Evolutionary conservation across 257 asterid genomes (phyloP).

Genomic region (Knoxia roxburghii): DNA sequence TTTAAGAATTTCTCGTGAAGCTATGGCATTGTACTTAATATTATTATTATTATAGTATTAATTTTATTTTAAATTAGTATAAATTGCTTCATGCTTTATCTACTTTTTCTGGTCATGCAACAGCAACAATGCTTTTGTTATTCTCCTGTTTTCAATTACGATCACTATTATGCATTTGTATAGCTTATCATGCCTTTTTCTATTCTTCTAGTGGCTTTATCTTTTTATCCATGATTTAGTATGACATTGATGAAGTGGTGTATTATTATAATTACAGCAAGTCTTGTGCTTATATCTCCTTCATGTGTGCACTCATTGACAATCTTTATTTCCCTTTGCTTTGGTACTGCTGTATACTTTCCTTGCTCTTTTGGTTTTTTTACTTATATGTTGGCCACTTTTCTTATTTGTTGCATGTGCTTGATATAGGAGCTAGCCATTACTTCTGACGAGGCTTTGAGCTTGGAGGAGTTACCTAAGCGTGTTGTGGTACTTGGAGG

Average conservation of each 20-base stretch:
- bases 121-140: background rate
- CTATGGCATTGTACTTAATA: background rate
- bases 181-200: background rate
- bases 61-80: too few species aligned
- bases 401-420: constrained; percentile 2
- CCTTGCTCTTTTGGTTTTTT: background rate
- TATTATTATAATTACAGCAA: background rate
- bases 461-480: constrained; percentile 94
- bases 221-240: background rate
- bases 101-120: background rate
- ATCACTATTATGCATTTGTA: background rate
- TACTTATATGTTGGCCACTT: background rate
- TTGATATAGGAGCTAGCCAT: constrained; percentile 73
- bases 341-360: background rate
- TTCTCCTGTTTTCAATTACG: background rate
- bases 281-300: background rate
- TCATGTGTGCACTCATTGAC: background rate
- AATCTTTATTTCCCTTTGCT: background rate
- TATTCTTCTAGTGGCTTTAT: background rate
- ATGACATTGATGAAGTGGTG: background rate
- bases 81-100: background rate
- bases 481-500: constrained; percentile 85
- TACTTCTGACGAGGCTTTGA: constrained; percentile 98
- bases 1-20: background rate
- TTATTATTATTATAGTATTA: too few species aligned